A percentile compares a stretch with the other conserved stretches of the same genome.
These are phyloP conservation scores for Citrus inodora DNA, from an alignment of 345 rosid species.

Conservation along the genomic window DNA sequence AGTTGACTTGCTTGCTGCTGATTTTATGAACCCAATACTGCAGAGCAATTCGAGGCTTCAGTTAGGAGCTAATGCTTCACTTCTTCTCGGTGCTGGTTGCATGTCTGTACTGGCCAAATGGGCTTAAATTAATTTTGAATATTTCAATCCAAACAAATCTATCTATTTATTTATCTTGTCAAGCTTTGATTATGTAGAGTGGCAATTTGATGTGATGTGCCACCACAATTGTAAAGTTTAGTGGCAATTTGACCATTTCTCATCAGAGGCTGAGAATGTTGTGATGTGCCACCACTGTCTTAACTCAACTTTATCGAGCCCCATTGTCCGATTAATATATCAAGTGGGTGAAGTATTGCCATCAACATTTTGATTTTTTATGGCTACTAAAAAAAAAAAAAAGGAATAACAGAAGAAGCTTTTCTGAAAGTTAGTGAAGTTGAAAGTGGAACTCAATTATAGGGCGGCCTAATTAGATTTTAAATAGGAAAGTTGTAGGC, in stretches of 20 bases:
- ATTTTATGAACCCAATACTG: conserved; percentile 57
- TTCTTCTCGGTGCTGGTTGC: conserved; percentile 55
- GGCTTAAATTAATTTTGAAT: conserved; percentile 32
- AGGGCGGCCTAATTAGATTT: too few species aligned
- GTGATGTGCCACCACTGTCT: too few species aligned
- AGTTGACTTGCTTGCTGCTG: conserved; percentile 76
- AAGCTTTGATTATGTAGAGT: too few species aligned
- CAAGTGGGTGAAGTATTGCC: background rate
- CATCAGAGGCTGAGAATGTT: too few species aligned
- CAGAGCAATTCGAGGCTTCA: conserved; percentile 52
- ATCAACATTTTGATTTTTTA: background rate
- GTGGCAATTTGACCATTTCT: background rate
- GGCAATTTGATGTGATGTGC: background rate
- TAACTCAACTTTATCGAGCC: background rate
- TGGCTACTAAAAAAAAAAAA: too few species aligned
- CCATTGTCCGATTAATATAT: background rate
- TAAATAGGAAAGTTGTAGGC: too few species aligned
- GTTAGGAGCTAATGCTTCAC: conserved; percentile 50
- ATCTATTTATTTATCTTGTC: too few species aligned
- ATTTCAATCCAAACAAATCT: background rate
- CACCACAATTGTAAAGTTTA: background rate
- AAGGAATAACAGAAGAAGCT: too few species aligned
- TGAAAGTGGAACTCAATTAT: too few species aligned
- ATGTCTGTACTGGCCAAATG: conserved; percentile 69
- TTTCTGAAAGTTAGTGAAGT: too few species aligned